These are phyloP conservation scores for Toxicodendron radicans DNA, from an alignment of 345 rosid species.

Conservation along the genomic window DNA sequence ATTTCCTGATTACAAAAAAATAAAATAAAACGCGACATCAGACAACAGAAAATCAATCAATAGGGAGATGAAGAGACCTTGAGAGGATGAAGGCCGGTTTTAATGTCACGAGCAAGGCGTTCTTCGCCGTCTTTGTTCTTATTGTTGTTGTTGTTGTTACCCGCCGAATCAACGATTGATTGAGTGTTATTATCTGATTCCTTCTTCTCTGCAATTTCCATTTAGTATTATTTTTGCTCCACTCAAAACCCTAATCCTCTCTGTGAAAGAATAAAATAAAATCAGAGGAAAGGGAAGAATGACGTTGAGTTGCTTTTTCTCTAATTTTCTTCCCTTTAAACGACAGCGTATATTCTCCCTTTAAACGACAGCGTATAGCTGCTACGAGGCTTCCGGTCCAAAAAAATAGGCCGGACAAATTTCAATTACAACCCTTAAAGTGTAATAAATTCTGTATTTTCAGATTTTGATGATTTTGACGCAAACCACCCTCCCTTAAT, in stretches of 20 bases:
- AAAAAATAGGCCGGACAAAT: too few relatives aligned
- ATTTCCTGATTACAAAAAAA: neutral
- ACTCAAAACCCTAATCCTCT: neutral
- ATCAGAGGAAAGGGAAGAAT: too few relatives aligned
- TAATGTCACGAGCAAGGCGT: slow-evolving; percentile 74
- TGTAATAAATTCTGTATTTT: too few relatives aligned
- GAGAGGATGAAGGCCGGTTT: slow-evolving; percentile 86
- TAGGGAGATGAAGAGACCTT: slow-evolving; percentile 42
- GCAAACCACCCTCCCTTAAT: too few relatives aligned
- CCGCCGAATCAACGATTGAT: slow-evolving; percentile 25
- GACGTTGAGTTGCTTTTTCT: too few relatives aligned
- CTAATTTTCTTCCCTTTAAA: too few relatives aligned
- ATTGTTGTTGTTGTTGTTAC: slow-evolving; percentile 23
- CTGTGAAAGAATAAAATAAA: neutral
- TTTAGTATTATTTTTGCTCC: slow-evolving; percentile 19
- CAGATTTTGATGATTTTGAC: too few relatives aligned
- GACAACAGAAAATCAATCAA: neutral
- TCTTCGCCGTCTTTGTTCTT: slow-evolving; percentile 55
- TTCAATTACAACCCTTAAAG: too few relatives aligned
- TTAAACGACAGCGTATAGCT: too few relatives aligned
- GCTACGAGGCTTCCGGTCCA: too few relatives aligned
- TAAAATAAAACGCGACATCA: neutral
- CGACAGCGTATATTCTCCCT: too few relatives aligned
- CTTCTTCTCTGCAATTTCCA: slow-evolving; percentile 71
- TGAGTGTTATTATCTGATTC: slow-evolving; percentile 47